A percentile compares a stretch with the other conserved stretches of the same genome.
Conservation (phyloP, 2,329 filamentous ascomycete genomes). For the Epichloe brachyelytri region DNA sequence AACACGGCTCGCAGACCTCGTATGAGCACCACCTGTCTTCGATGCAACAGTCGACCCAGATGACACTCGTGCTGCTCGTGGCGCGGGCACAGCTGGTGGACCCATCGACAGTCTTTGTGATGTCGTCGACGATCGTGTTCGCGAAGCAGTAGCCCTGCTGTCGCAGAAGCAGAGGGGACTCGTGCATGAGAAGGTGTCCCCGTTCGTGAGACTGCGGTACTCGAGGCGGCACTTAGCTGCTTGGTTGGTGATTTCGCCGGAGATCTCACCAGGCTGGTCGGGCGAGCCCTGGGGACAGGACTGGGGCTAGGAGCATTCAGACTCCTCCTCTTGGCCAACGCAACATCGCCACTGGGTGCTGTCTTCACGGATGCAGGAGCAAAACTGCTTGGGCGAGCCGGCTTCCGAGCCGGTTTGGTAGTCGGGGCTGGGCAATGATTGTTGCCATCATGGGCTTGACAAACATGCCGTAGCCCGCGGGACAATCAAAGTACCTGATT, state of each 20-base stretch:
- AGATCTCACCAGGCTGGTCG: slow-evolving; percentile 49
- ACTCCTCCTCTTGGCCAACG: slow-evolving; percentile 50
- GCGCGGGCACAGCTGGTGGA: slow-evolving; percentile 41
- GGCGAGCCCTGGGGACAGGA: slow-evolving; percentile 47
- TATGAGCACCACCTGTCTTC: slow-evolving; percentile 18
- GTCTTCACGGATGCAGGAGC: slow-evolving; percentile 26
- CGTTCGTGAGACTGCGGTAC: slow-evolving; percentile 47
- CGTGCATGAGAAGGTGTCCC: slow-evolving; percentile 48
- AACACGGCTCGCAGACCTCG: slow-evolving; percentile 29
- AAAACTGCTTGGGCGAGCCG: slow-evolving; percentile 37
- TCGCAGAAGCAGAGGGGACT: slow-evolving; percentile 23
- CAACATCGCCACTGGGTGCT: slow-evolving; percentile 34
- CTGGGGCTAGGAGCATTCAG: slow-evolving; percentile 62
- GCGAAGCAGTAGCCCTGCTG: slow-evolving; percentile 23
- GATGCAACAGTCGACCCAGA: slow-evolving; percentile 29
- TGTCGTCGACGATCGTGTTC: slow-evolving; percentile 42
- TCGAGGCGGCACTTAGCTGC: slow-evolving; percentile 46
- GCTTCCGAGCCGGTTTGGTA: slow-evolving; percentile 24
- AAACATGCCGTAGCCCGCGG: slow-evolving; percentile 69
- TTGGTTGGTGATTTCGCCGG: slow-evolving; percentile 73
- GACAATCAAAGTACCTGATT: slow-evolving; percentile 79
- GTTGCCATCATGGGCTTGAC: slow-evolving; percentile 59
- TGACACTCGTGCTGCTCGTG: slow-evolving; percentile 29
- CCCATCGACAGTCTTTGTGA: slow-evolving; percentile 52
- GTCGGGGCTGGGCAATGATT: slow-evolving; percentile 38